phyloP scores from a whole-genome alignment of 441 rosid species.

The Populus trichocarpa region DNA sequence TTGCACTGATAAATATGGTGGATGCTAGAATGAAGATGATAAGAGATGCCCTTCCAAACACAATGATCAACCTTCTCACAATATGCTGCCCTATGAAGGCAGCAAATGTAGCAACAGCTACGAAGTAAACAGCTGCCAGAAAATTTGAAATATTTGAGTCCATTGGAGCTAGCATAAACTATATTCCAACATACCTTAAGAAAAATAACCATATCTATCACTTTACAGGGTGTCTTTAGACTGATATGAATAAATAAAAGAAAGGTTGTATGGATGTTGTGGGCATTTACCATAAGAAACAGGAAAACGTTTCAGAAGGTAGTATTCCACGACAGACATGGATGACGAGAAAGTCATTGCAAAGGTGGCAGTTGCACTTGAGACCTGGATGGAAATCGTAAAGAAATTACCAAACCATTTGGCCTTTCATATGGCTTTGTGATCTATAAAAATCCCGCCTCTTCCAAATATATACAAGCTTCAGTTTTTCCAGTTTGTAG shows the following conservation, averaged over 20 bases:
- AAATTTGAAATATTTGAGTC: neutral
- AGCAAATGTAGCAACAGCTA: constrained; percentile 45
- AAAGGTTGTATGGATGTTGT: neutral
- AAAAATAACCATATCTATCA: neutral
- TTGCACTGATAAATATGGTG: constrained; percentile 58
- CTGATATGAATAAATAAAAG: neutral
- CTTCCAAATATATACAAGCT: neutral
- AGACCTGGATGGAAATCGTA: constrained; percentile 40
- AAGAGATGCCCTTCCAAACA: constrained; percentile 62
- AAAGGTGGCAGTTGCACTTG: constrained; percentile 69
- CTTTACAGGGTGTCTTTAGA: neutral
- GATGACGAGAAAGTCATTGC: constrained; percentile 67
- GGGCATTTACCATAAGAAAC: constrained; percentile 40
- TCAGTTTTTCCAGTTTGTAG: neutral
- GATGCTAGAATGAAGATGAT: constrained; percentile 61
- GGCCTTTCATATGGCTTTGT: neutral
- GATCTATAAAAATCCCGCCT: neutral
- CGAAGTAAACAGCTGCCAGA: constrained; percentile 48
- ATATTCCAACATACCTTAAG: neutral
- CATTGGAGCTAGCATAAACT: neutral
- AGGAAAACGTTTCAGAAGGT: constrained; percentile 61
- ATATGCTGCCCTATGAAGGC: constrained; percentile 58
- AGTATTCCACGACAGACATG: constrained; percentile 66
- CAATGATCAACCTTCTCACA: constrained; percentile 43
- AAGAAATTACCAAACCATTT: constrained; percentile 1